phyloP scores from a whole-genome alignment of 2,329 filamentous ascomycete species.

The Arachnomyces sp. region DNA sequence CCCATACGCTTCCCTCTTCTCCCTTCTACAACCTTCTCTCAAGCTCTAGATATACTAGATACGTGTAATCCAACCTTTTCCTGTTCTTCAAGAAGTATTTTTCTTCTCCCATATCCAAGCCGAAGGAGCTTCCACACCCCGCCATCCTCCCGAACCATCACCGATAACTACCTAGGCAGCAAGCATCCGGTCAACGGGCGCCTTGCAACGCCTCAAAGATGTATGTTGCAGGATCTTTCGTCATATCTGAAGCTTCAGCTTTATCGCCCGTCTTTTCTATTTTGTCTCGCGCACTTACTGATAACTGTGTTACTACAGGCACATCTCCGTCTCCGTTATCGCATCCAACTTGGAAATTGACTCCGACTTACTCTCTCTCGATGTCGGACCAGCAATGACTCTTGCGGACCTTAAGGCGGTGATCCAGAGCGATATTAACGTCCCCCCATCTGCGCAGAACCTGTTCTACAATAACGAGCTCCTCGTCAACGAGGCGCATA shows the following conservation, averaged over 20 bases:
- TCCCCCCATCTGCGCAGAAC: slow-evolving; percentile 66
- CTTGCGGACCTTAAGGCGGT: slow-evolving; percentile 79
- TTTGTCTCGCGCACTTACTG: background rate
- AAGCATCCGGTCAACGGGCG: no score
- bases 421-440: slow-evolving; percentile 73
- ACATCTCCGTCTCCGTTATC: slow-evolving; percentile 78
- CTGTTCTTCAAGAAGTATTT: no score
- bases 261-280: no score
- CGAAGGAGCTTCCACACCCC: background rate
- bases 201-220: no score
- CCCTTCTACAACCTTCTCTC: no score
- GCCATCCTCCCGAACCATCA: background rate
- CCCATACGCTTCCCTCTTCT: no score
- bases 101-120: background rate
- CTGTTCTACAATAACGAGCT: slow-evolving; percentile 86
- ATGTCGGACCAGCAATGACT: slow-evolving; percentile 75
- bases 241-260: no score
- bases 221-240: no score
- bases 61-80: no score
- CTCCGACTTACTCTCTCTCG: slow-evolving; percentile 70
- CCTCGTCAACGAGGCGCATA: slow-evolving; percentile 69
- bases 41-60: no score
- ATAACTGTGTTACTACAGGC: slow-evolving; percentile 47
- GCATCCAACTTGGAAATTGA: slow-evolving; percentile 60
- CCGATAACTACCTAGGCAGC: no score